Evolutionary conservation across 106 monocot genomes (phyloP).

Genomic region (Cymbidium sinense): DNA sequence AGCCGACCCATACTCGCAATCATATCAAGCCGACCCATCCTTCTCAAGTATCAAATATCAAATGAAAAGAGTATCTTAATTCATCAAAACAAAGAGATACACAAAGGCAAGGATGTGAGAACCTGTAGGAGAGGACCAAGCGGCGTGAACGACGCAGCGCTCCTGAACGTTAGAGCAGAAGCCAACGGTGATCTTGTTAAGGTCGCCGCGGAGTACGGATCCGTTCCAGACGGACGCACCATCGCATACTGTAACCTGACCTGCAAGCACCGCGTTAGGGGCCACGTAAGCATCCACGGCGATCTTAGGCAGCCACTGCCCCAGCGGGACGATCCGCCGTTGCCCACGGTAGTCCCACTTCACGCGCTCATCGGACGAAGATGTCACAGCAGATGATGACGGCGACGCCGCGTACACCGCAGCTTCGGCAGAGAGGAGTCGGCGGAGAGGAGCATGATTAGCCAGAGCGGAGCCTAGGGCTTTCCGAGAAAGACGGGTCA

Average conservation of each 20-base stretch:
- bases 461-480: neutral
- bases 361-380: conserved; percentile 43
- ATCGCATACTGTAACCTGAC: conserved; percentile 83
- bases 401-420: conserved; percentile 4
- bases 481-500: conserved; percentile 13
- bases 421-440: conserved; percentile 12
- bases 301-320: conserved; percentile 93
- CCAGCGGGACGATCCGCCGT: conserved; percentile 68
- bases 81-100: neutral
- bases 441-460: conserved; percentile 1
- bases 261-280: conserved; percentile 87
- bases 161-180: conserved; percentile 96
- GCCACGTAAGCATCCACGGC: conserved; percentile 95
- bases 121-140: conserved; percentile 96
- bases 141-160: conserved; percentile 85
- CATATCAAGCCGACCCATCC: neutral
- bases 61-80: neutral
- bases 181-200: conserved; percentile 91
- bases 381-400: neutral
- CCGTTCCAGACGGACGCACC: conserved; percentile 93
- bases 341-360: conserved; percentile 97
- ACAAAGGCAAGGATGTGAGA: neutral
- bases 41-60: neutral
- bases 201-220: conserved; percentile 82
- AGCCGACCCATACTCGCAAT: neutral